Evolutionary conservation across 2,329 filamentous ascomycete species (phyloP), one percentile per base, ranked within the genome.

Genomic region (Gaeumannomyces sp.): DNA sequence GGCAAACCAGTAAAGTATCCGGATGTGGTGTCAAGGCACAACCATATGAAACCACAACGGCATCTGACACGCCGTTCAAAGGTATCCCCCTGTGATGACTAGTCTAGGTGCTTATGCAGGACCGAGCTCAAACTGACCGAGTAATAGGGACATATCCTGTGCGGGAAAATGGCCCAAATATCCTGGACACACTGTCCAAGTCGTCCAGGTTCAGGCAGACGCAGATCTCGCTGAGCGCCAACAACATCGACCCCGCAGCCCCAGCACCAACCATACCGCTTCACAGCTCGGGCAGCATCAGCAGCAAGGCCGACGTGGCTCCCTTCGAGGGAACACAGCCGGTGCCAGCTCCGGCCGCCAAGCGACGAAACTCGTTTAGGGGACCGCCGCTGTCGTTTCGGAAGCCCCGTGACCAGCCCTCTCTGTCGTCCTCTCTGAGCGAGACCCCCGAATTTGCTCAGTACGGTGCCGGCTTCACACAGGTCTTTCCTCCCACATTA

Each of bases 101-200:
- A n/a, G n/a, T n/a, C n/a, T n/a, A n/a, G n/a, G n/a, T n/a, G 13
- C 22, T 5, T 6, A 22, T 33, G 11, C 56, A 33, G 66, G 11
- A 14, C 29, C 33, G 31, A 19, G 19, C 22, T 27, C 25, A n/a
- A 22, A 66, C 25, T 69, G 67, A 67, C 38, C 22, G 2, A 62
- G 5, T 16, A 11, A 59, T 64, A 77, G 80, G 77, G 56, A 74
- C 74, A 6, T 76, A 76, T 65, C 76, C 78, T 3, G 74, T 80
- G 70, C 73, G 27, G 77, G 78, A 50, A n/a, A 81, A 80, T 70
- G 78, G 77, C 5, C 71, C 72, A 28, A 77, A 72, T 64, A 70
- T 76, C 27, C 67, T 77, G 62, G 74, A 77, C 61, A 70, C 72
- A 59, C 72, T 78, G 22, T 73, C 77, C 60, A 73, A 73, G 60